Conservation (phyloP, 2,329 filamentous ascomycete genomes). For the Pseudocercospora crystallina region DNA sequence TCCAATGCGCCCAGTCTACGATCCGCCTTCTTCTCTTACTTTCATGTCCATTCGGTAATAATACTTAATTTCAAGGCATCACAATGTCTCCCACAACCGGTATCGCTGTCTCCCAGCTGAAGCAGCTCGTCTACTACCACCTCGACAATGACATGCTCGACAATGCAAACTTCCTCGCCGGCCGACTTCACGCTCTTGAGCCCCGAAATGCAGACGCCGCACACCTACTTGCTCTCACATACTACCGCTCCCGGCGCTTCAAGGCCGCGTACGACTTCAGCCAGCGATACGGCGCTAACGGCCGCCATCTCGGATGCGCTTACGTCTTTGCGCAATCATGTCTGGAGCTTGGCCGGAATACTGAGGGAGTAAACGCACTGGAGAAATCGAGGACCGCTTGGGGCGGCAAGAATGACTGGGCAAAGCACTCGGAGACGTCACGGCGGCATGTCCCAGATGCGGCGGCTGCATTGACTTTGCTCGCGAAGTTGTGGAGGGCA, state of each 20-base stretch:
- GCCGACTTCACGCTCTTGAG: slow-evolving; percentile 81
- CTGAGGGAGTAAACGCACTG: slow-evolving; percentile 78
- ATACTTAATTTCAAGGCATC: slow-evolving; percentile 1
- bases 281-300: slow-evolving; percentile 68
- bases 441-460: slow-evolving; percentile 78
- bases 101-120: slow-evolving; percentile 60
- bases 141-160: slow-evolving; percentile 87
- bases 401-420: slow-evolving; percentile 73
- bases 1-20: neutral
- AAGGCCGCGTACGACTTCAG: slow-evolving; percentile 84
- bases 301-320: slow-evolving; percentile 78
- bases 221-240: slow-evolving; percentile 80
- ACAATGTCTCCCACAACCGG: slow-evolving; percentile 56
- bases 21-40: neutral
- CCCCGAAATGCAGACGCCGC: slow-evolving; percentile 75
- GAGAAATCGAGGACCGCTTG: slow-evolving; percentile 80
- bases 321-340: slow-evolving; percentile 92
- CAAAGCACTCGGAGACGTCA: slow-evolving; percentile 72
- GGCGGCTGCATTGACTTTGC: slow-evolving; percentile 75
- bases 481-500: slow-evolving; percentile 83
- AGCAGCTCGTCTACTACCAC: slow-evolving; percentile 67
- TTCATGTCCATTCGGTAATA: no score
- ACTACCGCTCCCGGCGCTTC: slow-evolving; percentile 77
- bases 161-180: slow-evolving; percentile 91
- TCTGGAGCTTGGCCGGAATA: slow-evolving; percentile 71